Base-by-base conservation (phyloP, 106 monocot genomes). In the Dendrobium officinale region DNA sequence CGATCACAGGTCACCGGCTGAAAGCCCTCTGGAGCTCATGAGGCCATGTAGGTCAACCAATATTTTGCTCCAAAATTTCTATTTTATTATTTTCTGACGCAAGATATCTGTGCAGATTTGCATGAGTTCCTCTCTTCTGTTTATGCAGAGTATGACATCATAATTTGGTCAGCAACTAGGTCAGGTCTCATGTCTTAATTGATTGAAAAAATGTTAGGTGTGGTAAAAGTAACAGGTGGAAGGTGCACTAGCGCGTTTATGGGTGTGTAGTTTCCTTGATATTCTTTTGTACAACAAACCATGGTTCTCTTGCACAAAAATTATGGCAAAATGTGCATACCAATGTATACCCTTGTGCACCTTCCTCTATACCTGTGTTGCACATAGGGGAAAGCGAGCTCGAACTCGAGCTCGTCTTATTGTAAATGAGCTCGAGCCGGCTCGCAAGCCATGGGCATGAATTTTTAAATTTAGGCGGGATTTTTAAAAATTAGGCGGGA, bases 111-210 rank as follows among this genome's bases (percentile, higher is more conserved):
- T 89, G 84, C 95, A 95, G 99, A 99, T 93, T 93, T 95, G 77
- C 95, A 99, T 77, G 95, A 99, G 76, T 99, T 99, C 80, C 90
- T 99, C 31, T 77, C 99, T 75, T 91, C 95, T 87, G 95, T 77
- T 33, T 95, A 95, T 85, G 84, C 93, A 26, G 87, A 88, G 68
- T 99, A 95, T 85, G 99, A 99, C 78, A 91, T 99, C 56, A 93
- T 99, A 22, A 95, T 99, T 85, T 99, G 95, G 99, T 95, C 99
- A 47, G 99, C 99, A 79, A 99, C 99, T 26, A 89, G 99, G 99
- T 95, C 55, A 88, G 79, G 8, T 81, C 73, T 82, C 64, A 44
- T 20, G 20, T 74, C 43, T 74, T 29, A 24, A 44, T 43, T 74
- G 74, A 5, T 20, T 74, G 29, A 61, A 61, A 61, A 22, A 7